Percentiles rank a stretch among this genome's conserved stretches.
Conservation (phyloP, 202 grass and related monocot species). For the Dendrocalamus latiflorus region DNA sequence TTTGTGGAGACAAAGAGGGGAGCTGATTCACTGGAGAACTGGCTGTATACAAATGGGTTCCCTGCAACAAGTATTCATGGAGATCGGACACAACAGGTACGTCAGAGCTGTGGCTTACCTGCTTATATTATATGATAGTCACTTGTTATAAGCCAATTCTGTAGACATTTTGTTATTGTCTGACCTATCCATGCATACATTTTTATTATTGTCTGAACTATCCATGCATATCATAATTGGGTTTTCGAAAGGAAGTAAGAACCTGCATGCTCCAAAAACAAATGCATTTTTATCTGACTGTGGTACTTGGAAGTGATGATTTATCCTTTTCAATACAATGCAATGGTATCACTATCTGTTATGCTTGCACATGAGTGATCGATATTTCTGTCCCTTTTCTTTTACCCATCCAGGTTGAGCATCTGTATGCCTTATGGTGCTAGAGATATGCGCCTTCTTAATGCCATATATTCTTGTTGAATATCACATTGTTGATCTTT, state of each 20-base stretch:
- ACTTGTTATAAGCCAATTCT: no score
- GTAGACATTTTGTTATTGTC: no score
- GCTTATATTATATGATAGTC: no score
- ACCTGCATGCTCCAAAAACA: neutral
- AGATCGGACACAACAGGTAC: slow-evolving; percentile 81
- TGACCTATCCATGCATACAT: neutral
- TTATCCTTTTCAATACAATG: neutral
- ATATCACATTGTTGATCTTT: neutral
- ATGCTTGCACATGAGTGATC: neutral
- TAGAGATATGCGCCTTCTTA: neutral
- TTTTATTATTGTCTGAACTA: neutral
- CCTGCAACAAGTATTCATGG: slow-evolving; percentile 99
- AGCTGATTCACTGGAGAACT: slow-evolving; percentile 92
- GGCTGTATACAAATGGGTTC: slow-evolving; percentile 84
- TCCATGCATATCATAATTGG: neutral
- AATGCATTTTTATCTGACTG: neutral
- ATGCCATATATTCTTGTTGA: neutral
- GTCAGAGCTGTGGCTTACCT: neutral
- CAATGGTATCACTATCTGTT: neutral
- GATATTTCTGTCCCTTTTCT: neutral
- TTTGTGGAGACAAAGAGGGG: slow-evolving; percentile 98
- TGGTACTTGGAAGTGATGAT: neutral
- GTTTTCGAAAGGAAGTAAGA: neutral
- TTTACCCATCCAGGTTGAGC: slow-evolving; percentile 10
- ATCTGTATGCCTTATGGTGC: neutral